These are phyloP conservation scores for Metschnikowia koreensis DNA, from an alignment of 805 yeast genomes.

Conservation along the genomic window DNA sequence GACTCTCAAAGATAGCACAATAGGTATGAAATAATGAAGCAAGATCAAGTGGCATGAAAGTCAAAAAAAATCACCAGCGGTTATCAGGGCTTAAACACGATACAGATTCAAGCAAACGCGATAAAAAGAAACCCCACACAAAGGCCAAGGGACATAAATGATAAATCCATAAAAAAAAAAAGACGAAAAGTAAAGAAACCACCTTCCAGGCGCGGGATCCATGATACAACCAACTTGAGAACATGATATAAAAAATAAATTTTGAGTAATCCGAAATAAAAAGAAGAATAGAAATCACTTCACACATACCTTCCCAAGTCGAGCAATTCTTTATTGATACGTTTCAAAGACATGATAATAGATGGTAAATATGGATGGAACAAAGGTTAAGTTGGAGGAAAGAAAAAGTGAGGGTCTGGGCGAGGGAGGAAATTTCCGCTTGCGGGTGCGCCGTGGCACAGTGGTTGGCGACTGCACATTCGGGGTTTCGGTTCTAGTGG, in stretches of 20 bases:
- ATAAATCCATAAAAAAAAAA: too few relatives aligned
- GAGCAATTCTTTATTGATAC: constrained; percentile 92
- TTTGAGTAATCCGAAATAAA: neutral
- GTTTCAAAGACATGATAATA: constrained; percentile 76
- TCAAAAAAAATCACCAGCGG: too few relatives aligned
- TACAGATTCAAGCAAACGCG: too few relatives aligned
- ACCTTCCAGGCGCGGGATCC: too few relatives aligned
- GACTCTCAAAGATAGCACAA: too few relatives aligned
- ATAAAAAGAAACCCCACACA: too few relatives aligned
- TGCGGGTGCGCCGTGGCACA: constrained; percentile 17
- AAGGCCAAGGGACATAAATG: too few relatives aligned
- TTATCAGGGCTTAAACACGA: too few relatives aligned
- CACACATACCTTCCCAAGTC: constrained; percentile 87
- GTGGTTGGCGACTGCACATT: constrained; percentile 15
- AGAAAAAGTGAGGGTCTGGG: constrained; percentile 15
- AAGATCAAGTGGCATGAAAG: too few relatives aligned
- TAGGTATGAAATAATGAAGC: too few relatives aligned
- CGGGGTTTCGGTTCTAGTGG: constrained; percentile 13
- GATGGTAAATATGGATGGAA: constrained; percentile 9
- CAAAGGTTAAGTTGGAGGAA: neutral
- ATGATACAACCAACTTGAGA: too few relatives aligned
- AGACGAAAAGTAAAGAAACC: too few relatives aligned
- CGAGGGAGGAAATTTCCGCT: constrained; percentile 20
- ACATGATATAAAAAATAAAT: neutral
- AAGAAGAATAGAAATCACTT: neutral